Evolutionary conservation across 73 alveolate species (phyloP).

Genomic region (Paramecium caudatum): DNA sequence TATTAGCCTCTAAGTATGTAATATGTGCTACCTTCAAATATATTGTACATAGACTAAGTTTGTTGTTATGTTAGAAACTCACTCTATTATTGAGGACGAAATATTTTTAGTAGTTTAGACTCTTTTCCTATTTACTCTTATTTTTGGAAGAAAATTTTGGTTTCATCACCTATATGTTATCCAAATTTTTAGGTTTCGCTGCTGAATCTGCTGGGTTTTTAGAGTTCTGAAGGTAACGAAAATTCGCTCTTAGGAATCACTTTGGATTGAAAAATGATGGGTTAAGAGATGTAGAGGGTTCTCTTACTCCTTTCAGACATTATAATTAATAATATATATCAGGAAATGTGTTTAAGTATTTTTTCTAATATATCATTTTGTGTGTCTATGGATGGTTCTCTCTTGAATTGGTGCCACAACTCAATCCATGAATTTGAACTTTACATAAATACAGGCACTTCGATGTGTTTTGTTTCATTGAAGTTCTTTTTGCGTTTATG

Average conservation of each 20-base stretch:
- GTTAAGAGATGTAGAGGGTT: neutral
- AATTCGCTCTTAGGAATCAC: neutral
- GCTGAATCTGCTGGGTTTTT: too few species aligned
- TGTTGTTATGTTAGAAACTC: neutral
- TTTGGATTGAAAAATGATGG: neutral
- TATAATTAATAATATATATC: neutral
- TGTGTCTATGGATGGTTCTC: neutral
- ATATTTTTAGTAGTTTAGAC: neutral
- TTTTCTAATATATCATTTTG: neutral
- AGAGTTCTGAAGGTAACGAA: too few species aligned
- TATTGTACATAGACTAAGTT: conserved; percentile 14
- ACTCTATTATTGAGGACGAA: neutral
- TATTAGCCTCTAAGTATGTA: conserved; percentile 11
- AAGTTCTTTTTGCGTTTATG: conserved; percentile 2
- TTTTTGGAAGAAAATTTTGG: neutral
- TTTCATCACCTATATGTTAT: too few species aligned
- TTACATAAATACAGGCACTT: conserved; percentile 34
- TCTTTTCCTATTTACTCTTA: neutral
- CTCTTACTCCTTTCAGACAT: neutral
- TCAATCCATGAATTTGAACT: neutral
- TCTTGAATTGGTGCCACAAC: conserved; percentile 11
- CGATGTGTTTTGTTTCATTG: neutral
- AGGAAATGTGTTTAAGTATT: neutral
- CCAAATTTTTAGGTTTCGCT: too few species aligned
- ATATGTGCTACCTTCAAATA: conserved; percentile 50